Base-by-base conservation (phyloP, 2,329 filamentous ascomycete genomes). In the Simplicillium aogashimaense region DNA sequence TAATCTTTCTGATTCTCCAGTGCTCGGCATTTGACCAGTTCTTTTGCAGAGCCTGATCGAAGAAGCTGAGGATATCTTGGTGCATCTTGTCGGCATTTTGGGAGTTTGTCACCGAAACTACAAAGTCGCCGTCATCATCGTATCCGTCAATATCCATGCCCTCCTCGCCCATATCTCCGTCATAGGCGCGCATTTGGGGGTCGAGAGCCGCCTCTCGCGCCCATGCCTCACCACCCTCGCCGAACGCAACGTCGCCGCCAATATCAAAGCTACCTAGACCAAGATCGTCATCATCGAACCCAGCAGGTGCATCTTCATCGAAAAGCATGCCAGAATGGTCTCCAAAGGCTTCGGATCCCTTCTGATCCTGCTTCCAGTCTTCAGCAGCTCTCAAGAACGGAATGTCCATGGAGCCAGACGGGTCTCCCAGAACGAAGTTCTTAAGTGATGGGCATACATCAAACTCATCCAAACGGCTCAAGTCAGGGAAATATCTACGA, bases 11-110 rank as follows among this genome's bases (percentile, higher is more conserved):
- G 56, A 98, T 97, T 50, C 90, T 83, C 92, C 92, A 98, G 62
- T 98, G 92, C 59, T 97, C 92, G n/a, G 92, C 90, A 37, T 88
- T 94, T 6, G 84, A 83, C 90, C 92, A 98, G 54, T 95, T 95
- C 72, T 95, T 97, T 57, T 92, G 86, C 34, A 97, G 66, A 3
- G 90, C 89, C 54, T 95, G 87, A 59, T 98, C 92, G 56, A 98
- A 98, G 65, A 97, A 98, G 55, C 86, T 84, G n/a, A 98, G 73
- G 43, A 98, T 95, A 53, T 95, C 90, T 51, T 97, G 87, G 56
- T 95, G 88, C 58, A 83, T 66, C 54, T 72, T 72, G 52, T 86
- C 86, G 38, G 72, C 71, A 40, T 78, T 78, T 37, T 64, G 60
- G 3, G 70, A 66, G 50, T 83, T 83, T 32, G 76, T 77, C 66